Percentiles rank a stretch among this genome's conserved stretches.
Evolutionary conservation across 2,329 filamentous ascomycete species (phyloP).

Genomic region (Colletotrichum sidae): DNA sequence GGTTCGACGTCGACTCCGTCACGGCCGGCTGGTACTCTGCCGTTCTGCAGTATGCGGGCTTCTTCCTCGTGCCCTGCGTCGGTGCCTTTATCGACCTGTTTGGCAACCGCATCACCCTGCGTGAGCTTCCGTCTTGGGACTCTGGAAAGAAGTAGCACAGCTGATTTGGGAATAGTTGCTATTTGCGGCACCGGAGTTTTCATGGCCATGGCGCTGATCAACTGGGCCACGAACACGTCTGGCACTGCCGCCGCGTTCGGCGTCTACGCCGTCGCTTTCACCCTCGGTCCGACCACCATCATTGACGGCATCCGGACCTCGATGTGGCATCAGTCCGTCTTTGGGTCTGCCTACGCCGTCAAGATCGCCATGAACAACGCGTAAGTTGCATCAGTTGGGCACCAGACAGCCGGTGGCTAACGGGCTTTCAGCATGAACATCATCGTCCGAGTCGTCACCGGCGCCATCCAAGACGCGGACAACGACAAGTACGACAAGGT

Average conservation of each 20-base stretch:
- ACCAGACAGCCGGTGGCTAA: neutral
- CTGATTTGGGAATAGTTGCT: conserved; percentile 41
- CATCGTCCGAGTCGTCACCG: conserved; percentile 67
- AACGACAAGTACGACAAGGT: conserved; percentile 67
- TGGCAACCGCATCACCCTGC: conserved; percentile 62
- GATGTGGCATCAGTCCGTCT: conserved; percentile 70
- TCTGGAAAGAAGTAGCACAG: rapidly evolving
- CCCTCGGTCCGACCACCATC: conserved; percentile 67
- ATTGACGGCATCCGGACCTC: conserved; percentile 71
- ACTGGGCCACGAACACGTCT: conserved; percentile 58
- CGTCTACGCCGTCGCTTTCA: conserved; percentile 67
- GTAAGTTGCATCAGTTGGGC: neutral
- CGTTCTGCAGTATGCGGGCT: conserved; percentile 63
- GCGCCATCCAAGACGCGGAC: conserved; percentile 69
- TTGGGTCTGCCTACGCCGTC: conserved; percentile 69
- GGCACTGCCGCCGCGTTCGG: conserved; percentile 71
- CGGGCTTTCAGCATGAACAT: conserved; percentile 63
- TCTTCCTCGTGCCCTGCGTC: conserved; percentile 68
- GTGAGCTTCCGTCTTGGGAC: conserved; percentile 38
- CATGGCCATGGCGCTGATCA: conserved; percentile 62
- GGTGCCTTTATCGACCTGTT: conserved; percentile 68
- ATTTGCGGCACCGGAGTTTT: conserved; percentile 60
- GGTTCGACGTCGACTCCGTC: conserved; percentile 66
- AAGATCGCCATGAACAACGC: conserved; percentile 72
- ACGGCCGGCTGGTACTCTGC: conserved; percentile 71